A percentile compares a stretch with the other conserved stretches of the same genome.
Evolutionary conservation across 257 asterid species (phyloP).

Genomic region (Asclepias syriaca): DNA sequence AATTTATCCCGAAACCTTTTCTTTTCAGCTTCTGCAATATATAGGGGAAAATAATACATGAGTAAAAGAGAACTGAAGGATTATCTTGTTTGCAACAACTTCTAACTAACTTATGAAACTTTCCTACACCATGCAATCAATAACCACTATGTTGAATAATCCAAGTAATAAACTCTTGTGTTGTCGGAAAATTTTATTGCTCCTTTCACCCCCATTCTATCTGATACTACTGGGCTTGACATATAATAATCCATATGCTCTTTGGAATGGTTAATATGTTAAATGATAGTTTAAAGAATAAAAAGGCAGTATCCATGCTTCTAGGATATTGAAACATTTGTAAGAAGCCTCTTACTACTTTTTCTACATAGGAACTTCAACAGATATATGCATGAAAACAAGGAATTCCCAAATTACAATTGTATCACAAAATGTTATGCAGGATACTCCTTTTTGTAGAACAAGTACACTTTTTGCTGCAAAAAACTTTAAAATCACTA

Average conservation of each 20-base stretch:
- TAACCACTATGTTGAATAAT: not conserved
- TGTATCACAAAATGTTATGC: not conserved
- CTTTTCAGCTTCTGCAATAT: conserved; percentile 69
- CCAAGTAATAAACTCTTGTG: not conserved
- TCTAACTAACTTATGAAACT: not conserved
- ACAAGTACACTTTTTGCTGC: not conserved
- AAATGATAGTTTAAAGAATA: not conserved
- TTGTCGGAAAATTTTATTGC: not conserved
- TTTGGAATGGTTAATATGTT: not conserved
- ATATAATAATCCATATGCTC: not conserved
- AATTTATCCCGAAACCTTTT: conserved; percentile 61
- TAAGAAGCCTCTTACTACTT: not conserved
- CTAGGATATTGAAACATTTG: not conserved
- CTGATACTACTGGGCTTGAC: not conserved
- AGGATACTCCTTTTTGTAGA: not conserved
- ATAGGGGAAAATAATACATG: not conserved
- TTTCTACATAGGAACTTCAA: not conserved
- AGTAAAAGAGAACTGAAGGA: too few relatives aligned
- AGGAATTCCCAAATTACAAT: not conserved
- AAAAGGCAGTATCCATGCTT: not conserved
- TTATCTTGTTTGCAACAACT: not conserved
- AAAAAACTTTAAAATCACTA: not conserved
- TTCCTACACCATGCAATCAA: not conserved
- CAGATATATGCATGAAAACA: not conserved
- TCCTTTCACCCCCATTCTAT: not conserved